Evolutionary conservation across 352 stramenopile genomes (phyloP), one percentile per base, ranked within the genome.

Genomic region (Pythium rhizo-oryzae): DNA sequence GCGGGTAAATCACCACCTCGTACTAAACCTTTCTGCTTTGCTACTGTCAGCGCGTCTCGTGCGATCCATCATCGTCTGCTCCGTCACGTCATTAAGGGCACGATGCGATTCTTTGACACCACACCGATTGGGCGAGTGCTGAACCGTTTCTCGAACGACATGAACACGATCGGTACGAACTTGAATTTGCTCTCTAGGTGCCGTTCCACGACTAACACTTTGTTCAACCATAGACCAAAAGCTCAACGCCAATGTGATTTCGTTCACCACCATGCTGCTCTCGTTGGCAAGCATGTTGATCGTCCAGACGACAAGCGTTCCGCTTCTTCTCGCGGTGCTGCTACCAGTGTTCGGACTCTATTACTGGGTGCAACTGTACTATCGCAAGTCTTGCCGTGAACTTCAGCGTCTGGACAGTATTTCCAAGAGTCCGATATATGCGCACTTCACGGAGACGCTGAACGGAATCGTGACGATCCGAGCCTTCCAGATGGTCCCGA

Each of bases 361-460:
- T 69, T 67, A 82, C 11, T 56, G 69, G n/a, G 78, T 91, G 35
- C 85, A 92, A 60, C 43, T 73, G n/a, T 91, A 78, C 63, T 96
- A 93, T 62, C 59, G 69, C 6, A 79, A 82, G 56, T 90, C 84
- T 15, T 89, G 83, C 28, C 79, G 92, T n/a, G 77, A 90, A 35
- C 62, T 92, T 28, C 77, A 92, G 56, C 81, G 82, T 0, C 65
- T 90, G 7, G 87, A 94, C 57, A 84, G 74, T 28, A 80, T 86
- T 25, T 80, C 80, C 6, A 81, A 82, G 47, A 81, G 85, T 41
- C 97, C 96, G 8, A 85, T 99, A 33, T 99, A 98, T 76, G 81
- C 88, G 4, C 83, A 97, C 62, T 90, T 99, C 43, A 92, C 83
- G 1, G 91, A 99, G 74, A 98, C 96, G 7, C 64, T 92, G 28